Evolutionary conservation across 805 yeast genomes (phyloP).

Genomic region (Saturnispora ahearnii): DNA sequence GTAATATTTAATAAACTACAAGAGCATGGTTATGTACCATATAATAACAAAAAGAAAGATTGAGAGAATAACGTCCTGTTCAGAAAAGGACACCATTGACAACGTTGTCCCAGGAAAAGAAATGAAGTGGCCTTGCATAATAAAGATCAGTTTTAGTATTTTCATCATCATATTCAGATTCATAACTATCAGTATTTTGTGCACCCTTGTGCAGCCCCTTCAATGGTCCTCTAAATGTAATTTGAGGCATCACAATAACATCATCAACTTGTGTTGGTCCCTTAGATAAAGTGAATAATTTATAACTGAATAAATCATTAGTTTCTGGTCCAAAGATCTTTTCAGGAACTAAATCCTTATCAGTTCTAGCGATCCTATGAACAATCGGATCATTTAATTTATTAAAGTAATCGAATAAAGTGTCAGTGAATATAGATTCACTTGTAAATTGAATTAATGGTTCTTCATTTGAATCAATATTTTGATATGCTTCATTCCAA

Average conservation of each 20-base stretch:
- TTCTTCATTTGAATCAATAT: slow-evolving; percentile 28
- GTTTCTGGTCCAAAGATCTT: slow-evolving; percentile 26
- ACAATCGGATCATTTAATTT: slow-evolving; percentile 20
- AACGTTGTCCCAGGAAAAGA: slow-evolving; percentile 20
- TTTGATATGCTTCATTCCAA: slow-evolving; percentile 25
- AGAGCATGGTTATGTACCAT: not conserved
- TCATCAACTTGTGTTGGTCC: slow-evolving; percentile 29
- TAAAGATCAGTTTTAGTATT: slow-evolving; percentile 23
- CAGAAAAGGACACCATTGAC: slow-evolving; percentile 8
- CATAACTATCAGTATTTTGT: slow-evolving; percentile 10
- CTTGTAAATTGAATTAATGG: slow-evolving; percentile 28
- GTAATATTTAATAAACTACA: too few relatives aligned
- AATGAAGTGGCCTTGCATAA: slow-evolving; percentile 25
- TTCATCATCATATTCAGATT: slow-evolving; percentile 24
- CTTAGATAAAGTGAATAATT: slow-evolving; percentile 23
- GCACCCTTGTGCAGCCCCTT: slow-evolving; percentile 12
- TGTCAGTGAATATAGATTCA: slow-evolving; percentile 29
- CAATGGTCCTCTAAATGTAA: slow-evolving; percentile 22
- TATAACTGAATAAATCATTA: slow-evolving; percentile 22
- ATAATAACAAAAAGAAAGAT: too few relatives aligned
- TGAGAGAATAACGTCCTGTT: not conserved
- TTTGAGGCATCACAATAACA: slow-evolving; percentile 25
- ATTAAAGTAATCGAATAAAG: slow-evolving; percentile 27
- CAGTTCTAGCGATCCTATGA: slow-evolving; percentile 25
- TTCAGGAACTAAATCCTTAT: slow-evolving; percentile 20